Evolutionary conservation across 2,329 filamentous ascomycete species (phyloP).

Genomic region (Ophiocordyceps sinensis): DNA sequence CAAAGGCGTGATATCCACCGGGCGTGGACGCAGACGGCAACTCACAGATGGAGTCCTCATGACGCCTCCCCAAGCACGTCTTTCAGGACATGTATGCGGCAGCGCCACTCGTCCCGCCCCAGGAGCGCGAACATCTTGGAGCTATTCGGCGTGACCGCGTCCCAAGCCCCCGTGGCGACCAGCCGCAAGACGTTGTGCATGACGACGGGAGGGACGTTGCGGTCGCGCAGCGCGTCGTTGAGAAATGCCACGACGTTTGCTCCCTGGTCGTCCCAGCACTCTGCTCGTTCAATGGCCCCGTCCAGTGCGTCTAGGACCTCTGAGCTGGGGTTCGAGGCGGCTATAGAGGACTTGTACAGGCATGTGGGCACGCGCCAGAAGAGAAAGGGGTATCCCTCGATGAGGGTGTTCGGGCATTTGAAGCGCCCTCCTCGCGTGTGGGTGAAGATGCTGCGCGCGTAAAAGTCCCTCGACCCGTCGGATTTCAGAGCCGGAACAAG

Average conservation of each 20-base stretch:
- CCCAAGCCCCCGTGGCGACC: constrained; percentile 14
- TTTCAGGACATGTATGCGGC: constrained; percentile 11
- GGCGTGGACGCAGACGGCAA: too few relatives aligned
- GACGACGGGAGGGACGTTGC: constrained; percentile 5
- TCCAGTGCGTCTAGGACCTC: constrained; percentile 12
- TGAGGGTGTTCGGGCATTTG: constrained; percentile 7
- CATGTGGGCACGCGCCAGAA: constrained; percentile 21
- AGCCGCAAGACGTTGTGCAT: constrained; percentile 17
- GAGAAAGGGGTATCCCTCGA: constrained; percentile 20
- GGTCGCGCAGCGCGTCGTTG: constrained; percentile 4
- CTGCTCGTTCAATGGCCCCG: constrained; percentile 6
- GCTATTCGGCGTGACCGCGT: constrained; percentile 14
- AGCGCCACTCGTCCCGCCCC: constrained; percentile 19
- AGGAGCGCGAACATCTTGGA: constrained; percentile 17
- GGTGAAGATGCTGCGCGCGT: constrained; percentile 9
- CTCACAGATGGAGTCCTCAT: too few relatives aligned
- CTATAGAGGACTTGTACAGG: constrained; percentile 14
- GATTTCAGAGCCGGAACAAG: constrained; percentile 12
- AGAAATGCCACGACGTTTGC: constrained; percentile 7
- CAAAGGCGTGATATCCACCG: too few relatives aligned
- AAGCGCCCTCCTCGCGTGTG: constrained; percentile 10
- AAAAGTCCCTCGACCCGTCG: constrained; percentile 4
- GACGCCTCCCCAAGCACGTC: constrained; percentile 3
- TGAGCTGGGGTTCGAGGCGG: constrained; percentile 5
- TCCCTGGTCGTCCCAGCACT: constrained; percentile 5